Base-by-base conservation (phyloP, 1,139 yeast genomes). In the Pichia sp. region DNA sequence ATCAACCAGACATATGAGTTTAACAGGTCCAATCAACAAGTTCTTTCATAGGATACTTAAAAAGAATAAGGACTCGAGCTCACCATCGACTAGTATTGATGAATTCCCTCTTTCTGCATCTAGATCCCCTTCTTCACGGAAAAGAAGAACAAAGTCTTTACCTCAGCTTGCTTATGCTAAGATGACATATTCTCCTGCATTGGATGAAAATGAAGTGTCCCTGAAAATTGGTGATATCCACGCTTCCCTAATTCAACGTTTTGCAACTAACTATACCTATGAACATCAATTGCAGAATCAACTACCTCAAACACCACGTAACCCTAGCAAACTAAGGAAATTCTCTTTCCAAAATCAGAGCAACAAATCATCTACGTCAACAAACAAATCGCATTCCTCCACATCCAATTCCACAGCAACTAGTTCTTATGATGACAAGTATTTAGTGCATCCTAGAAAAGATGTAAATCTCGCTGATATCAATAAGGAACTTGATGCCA, bases 101-200 rank as follows among this genome's bases (percentile, higher is more conserved):
- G 10, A 9, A 10, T 4, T 17, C 13, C 17, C 10, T 15, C 30
- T 27, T 23, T 3, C 8, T 4, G n/a, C n/a, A n/a, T n/a, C n/a
- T n/a, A n/a, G n/a, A n/a, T n/a, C n/a, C n/a, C n/a, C n/a, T n/a
- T 7, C 4, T 23, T 15, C n/a, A 14, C 32, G 34, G 16, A 50
- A 46, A 23, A 47, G 45, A 52, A 60, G 87, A 47, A 79, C 86
- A 0, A 75, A 74, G 45, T 78, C 87, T 0, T 59, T 80, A 34
- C 88, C 91, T 1, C 91, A 81, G 52, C 59, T 80, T 30, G 82
- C 87, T 0, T 73, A 72, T 30, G 54, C 67, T 2, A 60, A 55
- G 34, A 47, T 64, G 11, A 42, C 50, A 3, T 64, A 64, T 40
- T 45, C 45, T 21, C 60, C 59, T 1, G 46, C 44, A 5, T 44